Evolutionary conservation across 2,329 filamentous ascomycete genomes (phyloP), one percentile per base, ranked within the genome.

Genomic region (Penicillium brevicompactum): DNA sequence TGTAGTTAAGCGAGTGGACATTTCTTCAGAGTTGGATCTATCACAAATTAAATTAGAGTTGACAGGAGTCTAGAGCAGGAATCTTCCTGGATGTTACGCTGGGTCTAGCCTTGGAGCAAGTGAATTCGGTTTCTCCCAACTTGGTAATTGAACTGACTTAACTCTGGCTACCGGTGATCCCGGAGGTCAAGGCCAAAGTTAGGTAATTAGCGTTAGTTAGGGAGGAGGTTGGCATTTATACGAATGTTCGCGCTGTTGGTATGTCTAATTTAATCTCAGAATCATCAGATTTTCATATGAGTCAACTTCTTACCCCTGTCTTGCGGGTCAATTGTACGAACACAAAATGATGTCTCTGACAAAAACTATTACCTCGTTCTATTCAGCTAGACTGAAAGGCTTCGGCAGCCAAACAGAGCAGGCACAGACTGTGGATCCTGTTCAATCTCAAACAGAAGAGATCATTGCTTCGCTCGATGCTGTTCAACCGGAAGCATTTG

Each of bases 391-490:
- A 24, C 22, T 24, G 18, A 16, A 22, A n/a, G 24, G 22, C 22
- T 16, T 21, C 18, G 37, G 22, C 32, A 16, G 22, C 11, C 34
- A 37, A 45, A 24, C 5, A 24, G 6, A 37, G 31, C 16, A 18
- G 21, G n/a, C 48, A 34, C 30, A 44, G 22, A 27, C 31, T 30
- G 16, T 24, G 27, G 11, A 40, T 51, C 22, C 2, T 18, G 11
- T 22, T 16, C 14, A 14, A 10, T 27, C 18, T 37, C 27, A 60
- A 31, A 57, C 61, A 1, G 32, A 61, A 37, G 50, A 50, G n/a
- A 57, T 64, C 18, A 57, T 66, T 10, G 50, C 52, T 11, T 51
- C 53, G 2, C 61, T 67, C 9, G 61, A 67, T 31, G 56, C 55
- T 13, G 45, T 67, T 16, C 52, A 63, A 11, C 37, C 49, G 2